Percentiles rank a stretch among this genome's conserved stretches.
phyloP scores from a whole-genome alignment of 371 early-diverging fungal species.

The Dinochytrium kinnereticum region DNA sequence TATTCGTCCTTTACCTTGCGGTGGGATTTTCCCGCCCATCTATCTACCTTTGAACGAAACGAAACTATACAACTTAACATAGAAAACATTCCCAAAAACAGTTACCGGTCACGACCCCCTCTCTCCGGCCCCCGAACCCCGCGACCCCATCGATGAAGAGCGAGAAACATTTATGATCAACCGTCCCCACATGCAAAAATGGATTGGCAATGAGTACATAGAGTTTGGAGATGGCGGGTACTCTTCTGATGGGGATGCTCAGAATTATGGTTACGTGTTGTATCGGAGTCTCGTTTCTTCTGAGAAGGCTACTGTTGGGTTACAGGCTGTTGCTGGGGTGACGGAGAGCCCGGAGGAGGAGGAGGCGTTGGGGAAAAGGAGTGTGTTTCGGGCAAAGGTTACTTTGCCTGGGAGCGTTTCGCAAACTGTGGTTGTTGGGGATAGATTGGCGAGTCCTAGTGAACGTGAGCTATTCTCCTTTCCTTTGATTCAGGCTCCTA shows the following conservation, averaged over 20 bases:
- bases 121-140: background rate
- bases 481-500: too few species aligned
- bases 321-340: background rate
- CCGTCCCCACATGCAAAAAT: conserved; percentile 49
- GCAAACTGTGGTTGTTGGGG: background rate
- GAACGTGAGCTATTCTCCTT: background rate
- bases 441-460: background rate
- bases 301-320: conserved; percentile 25
- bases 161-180: conserved; percentile 24
- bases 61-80: too few species aligned
- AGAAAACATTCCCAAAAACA: too few species aligned
- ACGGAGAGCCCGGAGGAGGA: background rate
- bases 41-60: background rate
- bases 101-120: background rate
- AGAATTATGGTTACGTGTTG: conserved; percentile 43
- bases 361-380: background rate
- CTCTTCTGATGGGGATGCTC: conserved; percentile 31
- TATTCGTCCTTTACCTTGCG: background rate
- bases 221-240: conserved; percentile 34
- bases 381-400: conserved; percentile 3
- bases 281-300: conserved; percentile 37
- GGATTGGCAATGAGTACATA: conserved; percentile 49
- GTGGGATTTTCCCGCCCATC: background rate
- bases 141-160: background rate
- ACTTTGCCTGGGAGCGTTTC: background rate